Evolutionary conservation across 495 filamentous ascomycete species (phyloP), one percentile per base, ranked within the genome.

Genomic region (Penicillium macrosclerotiorum): DNA sequence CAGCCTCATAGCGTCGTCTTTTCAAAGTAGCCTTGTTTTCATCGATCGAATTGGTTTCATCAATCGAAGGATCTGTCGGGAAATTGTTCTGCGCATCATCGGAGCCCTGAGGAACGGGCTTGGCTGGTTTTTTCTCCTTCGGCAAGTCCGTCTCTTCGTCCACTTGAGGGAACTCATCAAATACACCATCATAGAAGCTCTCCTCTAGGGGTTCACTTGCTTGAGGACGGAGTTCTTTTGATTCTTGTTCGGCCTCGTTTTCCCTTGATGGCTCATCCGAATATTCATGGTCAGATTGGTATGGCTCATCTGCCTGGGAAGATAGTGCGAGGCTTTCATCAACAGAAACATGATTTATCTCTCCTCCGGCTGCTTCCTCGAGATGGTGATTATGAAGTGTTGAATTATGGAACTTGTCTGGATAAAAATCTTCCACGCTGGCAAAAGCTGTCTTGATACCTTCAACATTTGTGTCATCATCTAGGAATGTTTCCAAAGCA

Each of bases 391-490:
- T 29, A 44, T 63, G 42, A 11, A 60, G 25, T 26, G 36, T 54
- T 8, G 60, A 41, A 8, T 52, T 42, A 2, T 71, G 57, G 19
- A 90, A 55, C 37, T 81, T 85, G n/a, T 81, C 75, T 0, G 86
- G 80, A 54, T 81, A 95, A 18, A 96, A 74, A 62, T 96, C 93
- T 54, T 87, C 85, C 3, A 96, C 84, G 29, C 92, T 91, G 52
- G 93, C 82, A 16, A 91, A 58, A 5, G 78, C 74, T 7, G 92
- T 94, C 55, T 84, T 83, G n/a, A 95, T 67, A 1, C 71, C 63
- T 16, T 70, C 66, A 42, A 79, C 84, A 20, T 78, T 65, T 8
- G 76, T 67, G 2, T 69, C 57, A 3, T 62, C 67, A 22, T 68
- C 57, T 8, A 88, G 65, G 57, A 90, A 89, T 5, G 65, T 69